These are phyloP conservation scores for Colletotrichum paranaense DNA, from an alignment of 2,329 filamentous ascomycete species.

Conservation along the genomic window DNA sequence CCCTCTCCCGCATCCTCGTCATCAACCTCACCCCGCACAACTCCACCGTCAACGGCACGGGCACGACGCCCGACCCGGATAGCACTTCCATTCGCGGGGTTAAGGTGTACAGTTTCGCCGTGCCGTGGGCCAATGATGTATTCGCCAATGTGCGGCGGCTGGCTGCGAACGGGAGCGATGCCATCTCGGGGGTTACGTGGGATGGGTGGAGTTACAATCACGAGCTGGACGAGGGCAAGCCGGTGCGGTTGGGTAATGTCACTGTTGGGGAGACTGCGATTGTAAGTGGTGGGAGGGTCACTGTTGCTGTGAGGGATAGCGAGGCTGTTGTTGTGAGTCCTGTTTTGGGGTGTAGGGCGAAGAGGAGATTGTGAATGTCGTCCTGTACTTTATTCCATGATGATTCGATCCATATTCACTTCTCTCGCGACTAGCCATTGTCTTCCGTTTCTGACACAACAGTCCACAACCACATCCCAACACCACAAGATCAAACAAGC, in stretches of 20 bases:
- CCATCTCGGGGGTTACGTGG: slow-evolving; percentile 70
- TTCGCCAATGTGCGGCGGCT: slow-evolving; percentile 58
- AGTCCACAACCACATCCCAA: neutral
- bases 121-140: slow-evolving; percentile 42
- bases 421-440: neutral
- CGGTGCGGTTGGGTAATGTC: slow-evolving; percentile 65
- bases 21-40: slow-evolving; percentile 72
- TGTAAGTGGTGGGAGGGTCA: slow-evolving; percentile 49
- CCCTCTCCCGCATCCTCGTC: slow-evolving; percentile 61
- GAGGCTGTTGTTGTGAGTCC: slow-evolving; percentile 51
- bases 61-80: slow-evolving; percentile 38
- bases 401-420: no score
- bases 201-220: slow-evolving; percentile 72
- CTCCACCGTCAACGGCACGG: slow-evolving; percentile 59
- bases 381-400: no score
- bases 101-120: slow-evolving; percentile 54
- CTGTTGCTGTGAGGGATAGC: slow-evolving; percentile 54
- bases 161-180: slow-evolving; percentile 71
- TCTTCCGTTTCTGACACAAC: no score
- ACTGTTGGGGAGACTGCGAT: slow-evolving; percentile 60
- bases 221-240: slow-evolving; percentile 64
- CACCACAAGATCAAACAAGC: neutral
- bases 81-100: slow-evolving; percentile 42
- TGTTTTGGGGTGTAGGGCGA: neutral
- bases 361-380: neutral